These are phyloP conservation scores for Elongisporangium prolatum DNA, from an alignment of 352 stramenopile genomes.

Conservation along the genomic window DNA sequence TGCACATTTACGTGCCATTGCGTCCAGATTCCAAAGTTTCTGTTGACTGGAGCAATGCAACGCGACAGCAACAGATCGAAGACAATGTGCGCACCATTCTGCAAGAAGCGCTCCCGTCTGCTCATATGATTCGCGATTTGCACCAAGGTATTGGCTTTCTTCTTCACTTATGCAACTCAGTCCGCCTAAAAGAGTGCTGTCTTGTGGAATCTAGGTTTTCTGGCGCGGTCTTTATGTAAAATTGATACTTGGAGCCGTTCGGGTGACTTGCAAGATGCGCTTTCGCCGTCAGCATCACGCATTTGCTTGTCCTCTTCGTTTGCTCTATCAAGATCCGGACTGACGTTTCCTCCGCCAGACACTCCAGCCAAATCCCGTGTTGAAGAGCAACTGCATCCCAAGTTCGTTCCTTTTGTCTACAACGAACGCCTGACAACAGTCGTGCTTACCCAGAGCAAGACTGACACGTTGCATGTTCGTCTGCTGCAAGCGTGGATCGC, in stretches of 20 bases:
- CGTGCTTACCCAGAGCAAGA: not conserved
- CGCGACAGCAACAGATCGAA: slow-evolving; percentile 22
- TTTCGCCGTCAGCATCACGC: not conserved
- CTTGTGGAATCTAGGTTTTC: slow-evolving; percentile 19
- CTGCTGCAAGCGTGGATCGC: not conserved
- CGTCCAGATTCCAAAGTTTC: not conserved
- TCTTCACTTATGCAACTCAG: not conserved
- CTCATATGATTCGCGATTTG: slow-evolving; percentile 4
- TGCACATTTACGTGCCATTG: slow-evolving; percentile 34
- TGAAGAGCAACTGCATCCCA: not conserved
- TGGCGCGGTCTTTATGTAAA: slow-evolving; percentile 36
- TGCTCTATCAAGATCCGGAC: slow-evolving; percentile 5
- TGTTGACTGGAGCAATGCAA: slow-evolving; percentile 12
- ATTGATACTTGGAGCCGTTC: slow-evolving; percentile 18
- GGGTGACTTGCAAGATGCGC: slow-evolving; percentile 2
- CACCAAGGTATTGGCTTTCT: slow-evolving; percentile 9
- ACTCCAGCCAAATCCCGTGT: not conserved
- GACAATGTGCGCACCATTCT: slow-evolving; percentile 24
- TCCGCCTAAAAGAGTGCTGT: not conserved
- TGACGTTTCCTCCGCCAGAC: not conserved
- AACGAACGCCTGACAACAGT: not conserved
- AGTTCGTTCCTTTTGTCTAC: not conserved
- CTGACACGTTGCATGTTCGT: not conserved
- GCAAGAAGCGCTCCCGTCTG: slow-evolving; percentile 14
- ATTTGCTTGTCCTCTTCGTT: slow-evolving; percentile 40